Evolutionary conservation across 163 green algal species (phyloP), one percentile per base, ranked within the genome.

Genomic region (Chlamydomonas reinhardtii): DNA sequence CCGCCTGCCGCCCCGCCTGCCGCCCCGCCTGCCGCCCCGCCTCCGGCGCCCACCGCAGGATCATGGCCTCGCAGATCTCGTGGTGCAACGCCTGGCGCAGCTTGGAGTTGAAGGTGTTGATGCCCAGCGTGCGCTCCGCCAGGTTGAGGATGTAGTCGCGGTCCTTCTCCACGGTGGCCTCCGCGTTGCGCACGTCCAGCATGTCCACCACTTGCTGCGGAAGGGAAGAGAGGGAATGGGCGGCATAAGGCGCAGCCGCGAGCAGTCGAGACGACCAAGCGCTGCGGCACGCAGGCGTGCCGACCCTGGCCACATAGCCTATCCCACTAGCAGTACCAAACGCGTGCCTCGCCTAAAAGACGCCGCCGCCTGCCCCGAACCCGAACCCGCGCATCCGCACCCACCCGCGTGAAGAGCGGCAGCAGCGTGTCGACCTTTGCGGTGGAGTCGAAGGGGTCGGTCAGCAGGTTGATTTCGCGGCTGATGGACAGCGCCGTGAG

Each of bases 381-480:
- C n/a, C n/a, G n/a, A 22, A 14, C 48, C 6, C 48, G 48, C 5
- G 48, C 48, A 56, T 2, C 48, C 48, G 48, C 48, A 22, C 68
- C 43, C 11, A 91, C 74, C 62, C 52, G 52, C 14, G 66, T 79
- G 73, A 93, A 93, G 9, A 90, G 80, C 27, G 84, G 80, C 79
- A 92, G 90, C 87, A 93, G 75, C 74, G 87, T 91, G 75, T 88
- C 75, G 34, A 91, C 77, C 37, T 84, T 88, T 27, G 85, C 79
- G 4, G 54, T 85, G 66, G 79, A 88, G 68, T 88, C 74, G 37
- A 91, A 82, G 25, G 75, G 56, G 61, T 88, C 82, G 29, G 85
- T 82, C 73, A 83, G 78, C 78, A 79, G 76, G 65, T 83, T 75
- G 72, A 87, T 80, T 34, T 83, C 68, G 14, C 73, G 29, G 70